Percentiles rank a stretch among this genome's conserved stretches.
Conservation (phyloP, 2,329 filamentous ascomycete species). For the Neospermospora avenae region DNA sequence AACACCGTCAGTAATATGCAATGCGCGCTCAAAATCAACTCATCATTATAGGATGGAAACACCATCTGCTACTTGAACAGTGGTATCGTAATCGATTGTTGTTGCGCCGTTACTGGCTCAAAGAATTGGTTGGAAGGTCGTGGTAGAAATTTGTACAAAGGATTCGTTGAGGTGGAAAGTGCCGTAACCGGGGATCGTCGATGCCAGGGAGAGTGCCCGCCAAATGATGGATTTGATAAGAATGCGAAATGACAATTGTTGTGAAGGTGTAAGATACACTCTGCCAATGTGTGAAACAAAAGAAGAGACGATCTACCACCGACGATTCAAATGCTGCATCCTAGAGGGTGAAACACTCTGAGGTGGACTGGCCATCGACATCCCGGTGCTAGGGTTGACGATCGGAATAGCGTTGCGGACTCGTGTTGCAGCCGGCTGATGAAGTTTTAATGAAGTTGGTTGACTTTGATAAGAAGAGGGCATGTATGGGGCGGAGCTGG, state of each 20-base stretch:
- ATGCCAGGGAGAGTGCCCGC: slow-evolving; percentile 33
- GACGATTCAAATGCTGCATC: slow-evolving; percentile 45
- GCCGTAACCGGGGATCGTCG: slow-evolving; percentile 31
- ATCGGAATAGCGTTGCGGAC: slow-evolving; percentile 95
- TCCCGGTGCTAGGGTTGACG: slow-evolving; percentile 90
- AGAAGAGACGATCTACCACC: slow-evolving; percentile 29
- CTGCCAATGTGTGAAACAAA: slow-evolving; percentile 22
- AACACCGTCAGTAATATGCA: slow-evolving; percentile 36
- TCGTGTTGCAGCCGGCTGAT: slow-evolving; percentile 86
- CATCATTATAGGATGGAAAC: slow-evolving; percentile 28
- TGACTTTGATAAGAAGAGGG: slow-evolving; percentile 63
- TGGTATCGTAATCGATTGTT: slow-evolving; percentile 36
- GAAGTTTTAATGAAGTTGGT: slow-evolving; percentile 70
- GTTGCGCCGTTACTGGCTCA: slow-evolving; percentile 33
- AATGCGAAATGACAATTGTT: slow-evolving; percentile 32
- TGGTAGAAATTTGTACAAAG: slow-evolving; percentile 35
- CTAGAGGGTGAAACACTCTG: slow-evolving; percentile 63
- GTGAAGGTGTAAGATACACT: slow-evolving; percentile 27
- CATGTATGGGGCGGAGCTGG: slow-evolving; percentile 62
- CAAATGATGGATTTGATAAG: slow-evolving; percentile 29
- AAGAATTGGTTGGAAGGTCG: slow-evolving; percentile 30
- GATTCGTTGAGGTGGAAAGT: slow-evolving; percentile 34
- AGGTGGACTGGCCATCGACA: slow-evolving; percentile 78
- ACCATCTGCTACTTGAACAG: slow-evolving; percentile 33
- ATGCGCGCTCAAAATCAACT: slow-evolving; percentile 35